These are phyloP conservation scores for Ophiostoma australiae DNA, from an alignment of 2,329 filamentous ascomycete genomes.

Conservation along the genomic window DNA sequence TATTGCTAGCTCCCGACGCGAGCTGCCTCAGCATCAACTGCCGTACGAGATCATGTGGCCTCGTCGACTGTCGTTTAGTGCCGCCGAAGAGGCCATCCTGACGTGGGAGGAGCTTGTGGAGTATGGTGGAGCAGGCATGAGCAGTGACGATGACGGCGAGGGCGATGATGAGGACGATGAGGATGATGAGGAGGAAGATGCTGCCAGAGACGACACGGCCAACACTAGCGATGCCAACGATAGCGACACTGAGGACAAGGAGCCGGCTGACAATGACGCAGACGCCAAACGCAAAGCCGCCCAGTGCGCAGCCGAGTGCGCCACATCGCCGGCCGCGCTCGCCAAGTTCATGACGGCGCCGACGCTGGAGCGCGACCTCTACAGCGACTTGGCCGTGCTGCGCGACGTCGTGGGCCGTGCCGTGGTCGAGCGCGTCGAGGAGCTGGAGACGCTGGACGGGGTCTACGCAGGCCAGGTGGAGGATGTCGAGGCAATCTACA, in stretches of 20 bases:
- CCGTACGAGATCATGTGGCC: conserved; percentile 48
- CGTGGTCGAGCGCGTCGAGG: conserved; percentile 54
- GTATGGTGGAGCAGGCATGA: conserved; percentile 16
- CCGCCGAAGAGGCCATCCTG: conserved; percentile 69
- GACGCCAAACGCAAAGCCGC: neutral
- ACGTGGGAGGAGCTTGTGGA: conserved; percentile 56
- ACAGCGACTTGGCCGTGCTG: conserved; percentile 49
- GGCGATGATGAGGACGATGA: neutral
- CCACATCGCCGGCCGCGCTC: conserved; percentile 26
- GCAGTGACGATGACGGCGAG: conserved; percentile 27
- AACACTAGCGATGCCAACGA: neutral
- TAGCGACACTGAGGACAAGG: conserved; percentile 14
- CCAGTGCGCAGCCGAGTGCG: neutral
- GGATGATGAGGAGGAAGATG: conserved; percentile 22
- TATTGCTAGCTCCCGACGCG: conserved; percentile 37
- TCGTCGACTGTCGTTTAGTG: conserved; percentile 68
- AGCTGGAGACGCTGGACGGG: conserved; percentile 56
- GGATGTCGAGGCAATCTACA: conserved; percentile 62
- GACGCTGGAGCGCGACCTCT: conserved; percentile 54
- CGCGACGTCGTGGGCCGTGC: conserved; percentile 53
- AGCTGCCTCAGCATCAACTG: neutral
- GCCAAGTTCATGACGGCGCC: conserved; percentile 38
- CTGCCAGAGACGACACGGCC: conserved; percentile 31
- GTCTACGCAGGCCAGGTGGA: conserved; percentile 59
- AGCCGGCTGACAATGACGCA: neutral